Evolutionary conservation across 345 rosid species (phyloP).

Genomic region (Euclidium syriacum): DNA sequence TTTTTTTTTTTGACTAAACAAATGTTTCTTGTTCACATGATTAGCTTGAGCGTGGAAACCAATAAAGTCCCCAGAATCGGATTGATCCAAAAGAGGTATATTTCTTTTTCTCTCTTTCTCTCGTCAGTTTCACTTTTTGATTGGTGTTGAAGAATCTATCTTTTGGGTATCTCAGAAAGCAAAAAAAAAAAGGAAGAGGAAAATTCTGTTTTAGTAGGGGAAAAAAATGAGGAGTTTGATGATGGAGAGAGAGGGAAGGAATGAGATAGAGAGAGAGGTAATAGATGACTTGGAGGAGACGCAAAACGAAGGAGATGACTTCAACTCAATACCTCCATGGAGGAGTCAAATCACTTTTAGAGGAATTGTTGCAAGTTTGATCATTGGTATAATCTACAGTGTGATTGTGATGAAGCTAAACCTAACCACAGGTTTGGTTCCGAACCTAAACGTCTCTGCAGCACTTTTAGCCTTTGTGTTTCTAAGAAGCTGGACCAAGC

Average conservation of each 20-base stretch:
- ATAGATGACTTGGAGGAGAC: constrained; percentile 37
- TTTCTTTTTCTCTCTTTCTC: not conserved
- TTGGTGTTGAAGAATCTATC: constrained; percentile 11
- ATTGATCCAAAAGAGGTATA: constrained; percentile 25
- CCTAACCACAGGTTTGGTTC: constrained; percentile 87
- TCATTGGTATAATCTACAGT: constrained; percentile 75
- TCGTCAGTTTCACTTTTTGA: not conserved
- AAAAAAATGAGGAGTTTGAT: constrained; percentile 13
- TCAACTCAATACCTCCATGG: constrained; percentile 67
- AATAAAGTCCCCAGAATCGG: constrained; percentile 19
- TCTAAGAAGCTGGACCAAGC: constrained; percentile 70
- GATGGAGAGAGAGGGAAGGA: constrained; percentile 18
- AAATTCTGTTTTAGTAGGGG: not conserved
- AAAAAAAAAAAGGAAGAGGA: not conserved
- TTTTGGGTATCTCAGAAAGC: not conserved
- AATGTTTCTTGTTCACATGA: constrained; percentile 2
- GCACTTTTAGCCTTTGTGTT: constrained; percentile 81
- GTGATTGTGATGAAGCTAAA: constrained; percentile 86
- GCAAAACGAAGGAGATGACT: constrained; percentile 33
- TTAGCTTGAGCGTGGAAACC: constrained; percentile 15
- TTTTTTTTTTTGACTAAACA: constrained; percentile 2
- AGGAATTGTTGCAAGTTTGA: constrained; percentile 67
- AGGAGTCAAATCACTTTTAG: constrained; percentile 63
- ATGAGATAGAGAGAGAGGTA: constrained; percentile 22
- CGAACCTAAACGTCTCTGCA: constrained; percentile 93